phyloP scores from a whole-genome alignment of 2,329 filamentous ascomycete genomes.

The Penicillium italicum region DNA sequence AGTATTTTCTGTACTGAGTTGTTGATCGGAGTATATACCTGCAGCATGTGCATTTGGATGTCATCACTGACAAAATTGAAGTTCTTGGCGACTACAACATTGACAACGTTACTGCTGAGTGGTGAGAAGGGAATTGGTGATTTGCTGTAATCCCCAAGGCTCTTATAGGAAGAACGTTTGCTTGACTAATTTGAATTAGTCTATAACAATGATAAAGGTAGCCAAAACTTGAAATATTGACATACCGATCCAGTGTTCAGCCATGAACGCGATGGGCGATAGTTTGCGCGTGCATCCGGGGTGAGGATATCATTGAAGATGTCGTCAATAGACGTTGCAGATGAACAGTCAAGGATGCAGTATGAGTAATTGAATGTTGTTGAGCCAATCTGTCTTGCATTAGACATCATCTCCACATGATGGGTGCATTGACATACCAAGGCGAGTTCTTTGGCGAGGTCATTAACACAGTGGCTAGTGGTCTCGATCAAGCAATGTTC shows the following conservation, averaged over 20 bases:
- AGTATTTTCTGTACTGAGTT: conserved; percentile 5
- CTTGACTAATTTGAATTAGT: conserved; percentile 19
- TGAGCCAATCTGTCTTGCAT: conserved; percentile 54
- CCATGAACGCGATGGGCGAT: conserved; percentile 16
- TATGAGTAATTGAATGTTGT: conserved; percentile 70
- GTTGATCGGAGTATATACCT: conserved; percentile 39
- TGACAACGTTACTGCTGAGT: conserved; percentile 61
- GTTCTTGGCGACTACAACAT: conserved; percentile 77
- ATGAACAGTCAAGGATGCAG: conserved; percentile 67
- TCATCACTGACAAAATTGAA: conserved; percentile 68
- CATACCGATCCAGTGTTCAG: conserved; percentile 24
- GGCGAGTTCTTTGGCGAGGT: conserved; percentile 69
- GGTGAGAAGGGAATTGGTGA: conserved; percentile 27
- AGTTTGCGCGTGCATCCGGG: conserved; percentile 28
- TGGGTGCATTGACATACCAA: conserved; percentile 49
- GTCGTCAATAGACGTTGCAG: conserved; percentile 72
- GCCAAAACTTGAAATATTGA: neutral
- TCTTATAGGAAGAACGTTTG: conserved; percentile 22
- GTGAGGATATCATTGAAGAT: conserved; percentile 69
- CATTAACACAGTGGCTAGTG: conserved; percentile 57
- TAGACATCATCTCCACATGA: neutral
- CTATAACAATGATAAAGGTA: neutral
- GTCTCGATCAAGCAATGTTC: conserved; percentile 90
- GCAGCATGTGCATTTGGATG: conserved; percentile 76
- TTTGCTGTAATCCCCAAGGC: conserved; percentile 19